phyloP scores from a whole-genome alignment of 148 eudicot genomes.

The Arctostaphylos glauca region DNA sequence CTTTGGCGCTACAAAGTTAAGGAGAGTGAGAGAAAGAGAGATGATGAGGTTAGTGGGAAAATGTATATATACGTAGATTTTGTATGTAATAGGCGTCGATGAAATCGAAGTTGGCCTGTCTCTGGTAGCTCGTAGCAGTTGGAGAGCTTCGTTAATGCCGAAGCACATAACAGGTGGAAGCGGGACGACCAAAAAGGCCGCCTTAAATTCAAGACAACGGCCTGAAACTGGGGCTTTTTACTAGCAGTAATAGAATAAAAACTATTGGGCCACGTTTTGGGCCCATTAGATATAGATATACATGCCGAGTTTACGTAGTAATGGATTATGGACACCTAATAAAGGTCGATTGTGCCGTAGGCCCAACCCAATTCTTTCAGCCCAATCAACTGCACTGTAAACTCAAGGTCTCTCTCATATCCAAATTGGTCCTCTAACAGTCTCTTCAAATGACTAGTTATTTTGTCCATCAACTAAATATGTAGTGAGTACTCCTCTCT shows the following conservation, averaged over 20 bases:
- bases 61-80: neutral
- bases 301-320: too few species aligned
- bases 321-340: too few species aligned
- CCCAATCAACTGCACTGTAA: too few species aligned
- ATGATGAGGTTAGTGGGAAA: neutral
- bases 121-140: conserved; percentile 20
- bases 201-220: conserved; percentile 9
- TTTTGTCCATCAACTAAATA: too few species aligned
- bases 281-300: too few species aligned
- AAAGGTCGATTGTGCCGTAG: too few species aligned
- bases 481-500: too few species aligned
- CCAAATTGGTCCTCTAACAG: too few species aligned
- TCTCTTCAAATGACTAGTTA: too few species aligned
- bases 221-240: neutral
- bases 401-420: too few species aligned
- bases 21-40: neutral
- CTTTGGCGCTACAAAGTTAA: too few species aligned
- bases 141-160: conserved; percentile 22
- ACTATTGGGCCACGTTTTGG: neutral
- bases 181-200: neutral
- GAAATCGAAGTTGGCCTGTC: conserved; percentile 10
- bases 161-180: neutral
- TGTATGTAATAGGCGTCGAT: conserved; percentile 2
- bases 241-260: neutral
- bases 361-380: too few species aligned